Evolutionary conservation across 2,329 filamentous ascomycete species (phyloP), one percentile per base, ranked within the genome.

Genomic region (Chrysoporthe deuterocubensis): DNA sequence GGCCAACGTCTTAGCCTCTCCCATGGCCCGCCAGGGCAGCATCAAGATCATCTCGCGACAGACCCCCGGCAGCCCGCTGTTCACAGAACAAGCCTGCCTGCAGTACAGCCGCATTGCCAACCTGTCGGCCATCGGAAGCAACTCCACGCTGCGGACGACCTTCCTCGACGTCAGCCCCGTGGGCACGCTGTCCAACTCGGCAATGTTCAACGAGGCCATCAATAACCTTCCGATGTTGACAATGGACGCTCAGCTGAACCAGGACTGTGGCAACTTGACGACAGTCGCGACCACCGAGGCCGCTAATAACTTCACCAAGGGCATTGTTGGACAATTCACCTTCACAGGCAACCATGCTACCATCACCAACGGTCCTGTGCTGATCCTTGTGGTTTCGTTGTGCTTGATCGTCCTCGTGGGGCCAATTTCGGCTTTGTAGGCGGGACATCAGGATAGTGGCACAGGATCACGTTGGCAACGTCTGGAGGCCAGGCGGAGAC

Each of bases 61-160:
- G 48, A 50, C 66, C 9, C 40, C 64, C 34, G 54, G 32, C 34
- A 48, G 46, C 26, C 43, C 59, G 42, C 50, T 48, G 42, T 61
- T 44, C 44, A 48, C 46, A 26, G 48, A 48, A 32, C 50, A 59
- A 14, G 60, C 60, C n/a, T 84, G 82, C 74, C 69, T 75, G 63
- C 78, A 82, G 73, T 84, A 84, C 73, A 74, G 79, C 67, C 74
- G 72, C 61, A 80, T 80, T 32, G 82, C 82, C 69, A 84, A 84
- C 74, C 78, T 83, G 68, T 82, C 82, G 32, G 80, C 78, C 69
- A 79, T 84, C 69, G 80, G 80, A 68, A 70, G 75, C 65, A 85
- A 84, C 75, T 72, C 78, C 68, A 81, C 80, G 63, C 81, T 81
- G 67, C 82, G 83, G 64, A 78, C 78, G n/a, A 80, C 81, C 13